Conservation (phyloP, 768 basidiomycete species). For the Rhodotorula taiwanensis region DNA sequence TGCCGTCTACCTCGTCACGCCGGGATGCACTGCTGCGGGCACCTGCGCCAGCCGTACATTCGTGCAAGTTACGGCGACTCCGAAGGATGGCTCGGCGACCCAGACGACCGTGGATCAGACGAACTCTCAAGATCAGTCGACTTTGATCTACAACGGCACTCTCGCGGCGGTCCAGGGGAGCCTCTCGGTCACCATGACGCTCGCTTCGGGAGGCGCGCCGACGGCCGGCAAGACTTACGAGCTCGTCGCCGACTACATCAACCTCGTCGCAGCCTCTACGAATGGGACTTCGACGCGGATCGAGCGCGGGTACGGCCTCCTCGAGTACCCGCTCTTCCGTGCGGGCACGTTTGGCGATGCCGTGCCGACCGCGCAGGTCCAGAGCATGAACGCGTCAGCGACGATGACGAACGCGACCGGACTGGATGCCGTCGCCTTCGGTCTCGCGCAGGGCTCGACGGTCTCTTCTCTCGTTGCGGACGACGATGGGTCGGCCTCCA, state of each 20-base stretch:
- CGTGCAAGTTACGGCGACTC: constrained; percentile 64
- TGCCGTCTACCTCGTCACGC: constrained; percentile 72
- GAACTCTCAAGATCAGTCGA: constrained; percentile 57
- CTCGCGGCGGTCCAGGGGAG: constrained; percentile 63
- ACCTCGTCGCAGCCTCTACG: constrained; percentile 62
- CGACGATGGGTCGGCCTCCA: not conserved
- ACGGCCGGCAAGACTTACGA: constrained; percentile 65
- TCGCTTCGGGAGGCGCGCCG: constrained; percentile 57
- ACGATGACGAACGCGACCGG: constrained; percentile 32
- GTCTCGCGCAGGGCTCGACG: constrained; percentile 14
- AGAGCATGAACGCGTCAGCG: constrained; percentile 19
- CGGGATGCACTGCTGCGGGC: constrained; percentile 72
- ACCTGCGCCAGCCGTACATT: constrained; percentile 74
- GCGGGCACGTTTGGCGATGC: constrained; percentile 44
- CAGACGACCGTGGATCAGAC: constrained; percentile 69
- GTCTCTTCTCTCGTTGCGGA: constrained; percentile 15
- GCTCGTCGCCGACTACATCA: constrained; percentile 78
- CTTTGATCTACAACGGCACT: constrained; percentile 70
- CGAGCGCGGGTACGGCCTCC: constrained; percentile 68
- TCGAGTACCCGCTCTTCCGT: constrained; percentile 69
- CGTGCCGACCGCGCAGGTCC: constrained; percentile 10
- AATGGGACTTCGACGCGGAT: constrained; percentile 36
- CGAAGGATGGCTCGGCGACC: constrained; percentile 63
- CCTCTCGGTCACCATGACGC: constrained; percentile 65
- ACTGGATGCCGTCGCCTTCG: constrained; percentile 35